Percentiles rank a stretch among this genome's conserved stretches.
These are phyloP conservation scores for Pelagomonas calceolata DNA, from an alignment of 108 stramenopile genomes.

Conservation along the genomic window DNA sequence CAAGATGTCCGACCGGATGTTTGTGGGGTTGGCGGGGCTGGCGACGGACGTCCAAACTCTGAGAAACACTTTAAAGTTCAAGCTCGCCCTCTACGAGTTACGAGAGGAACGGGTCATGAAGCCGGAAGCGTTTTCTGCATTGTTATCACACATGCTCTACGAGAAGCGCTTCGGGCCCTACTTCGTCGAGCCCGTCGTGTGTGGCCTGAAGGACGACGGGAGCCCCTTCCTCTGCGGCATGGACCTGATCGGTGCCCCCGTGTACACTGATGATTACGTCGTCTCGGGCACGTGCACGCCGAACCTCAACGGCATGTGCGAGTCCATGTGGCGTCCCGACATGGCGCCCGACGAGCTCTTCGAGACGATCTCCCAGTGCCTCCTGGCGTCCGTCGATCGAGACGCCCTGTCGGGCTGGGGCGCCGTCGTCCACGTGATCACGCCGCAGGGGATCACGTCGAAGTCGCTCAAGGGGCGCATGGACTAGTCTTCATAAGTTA, in stretches of 20 bases:
- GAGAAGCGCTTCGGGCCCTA: constrained; percentile 97
- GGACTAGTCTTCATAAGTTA: constrained; percentile 55
- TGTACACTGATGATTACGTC: constrained; percentile 82
- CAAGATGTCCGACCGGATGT: constrained; percentile 75
- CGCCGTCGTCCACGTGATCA: constrained; percentile 96
- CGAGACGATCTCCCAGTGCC: constrained; percentile 89
- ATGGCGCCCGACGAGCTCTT: constrained; percentile 89
- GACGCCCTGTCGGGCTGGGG: constrained; percentile 98
- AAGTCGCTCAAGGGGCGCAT: constrained; percentile 79
- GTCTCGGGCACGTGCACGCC: constrained; percentile 91
- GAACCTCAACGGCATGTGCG: constrained; percentile 97
- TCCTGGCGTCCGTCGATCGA: constrained; percentile 87
- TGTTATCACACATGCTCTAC: constrained; percentile 79
- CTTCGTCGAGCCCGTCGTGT: constrained; percentile 92
- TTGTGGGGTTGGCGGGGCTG: constrained; percentile 87
- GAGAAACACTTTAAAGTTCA: not conserved
- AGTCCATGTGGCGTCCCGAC: constrained; percentile 84
- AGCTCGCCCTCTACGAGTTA: constrained; percentile 64
- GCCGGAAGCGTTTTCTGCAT: constrained; percentile 74
- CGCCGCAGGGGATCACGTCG: constrained; percentile 63
- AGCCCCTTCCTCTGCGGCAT: constrained; percentile 81
- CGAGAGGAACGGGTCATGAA: constrained; percentile 91
- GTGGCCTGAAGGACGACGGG: constrained; percentile 60
- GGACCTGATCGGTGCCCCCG: constrained; percentile 92
- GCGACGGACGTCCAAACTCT: constrained; percentile 93